Base-by-base conservation (phyloP, 1,139 yeast genomes). In the Keqinozyma sinolaborantium region DNA sequence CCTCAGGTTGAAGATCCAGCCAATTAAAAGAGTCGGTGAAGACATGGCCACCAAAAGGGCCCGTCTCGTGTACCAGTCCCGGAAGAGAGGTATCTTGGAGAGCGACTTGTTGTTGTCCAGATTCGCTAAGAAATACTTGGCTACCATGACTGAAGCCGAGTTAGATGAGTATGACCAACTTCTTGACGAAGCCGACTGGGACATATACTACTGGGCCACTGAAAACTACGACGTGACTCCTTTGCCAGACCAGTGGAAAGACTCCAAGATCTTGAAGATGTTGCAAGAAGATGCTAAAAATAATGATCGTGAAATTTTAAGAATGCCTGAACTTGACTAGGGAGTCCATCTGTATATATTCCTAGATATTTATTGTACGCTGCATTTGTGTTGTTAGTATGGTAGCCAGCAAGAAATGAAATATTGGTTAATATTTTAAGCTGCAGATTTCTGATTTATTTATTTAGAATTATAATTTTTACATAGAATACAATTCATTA, bases 181-280 rank as follows among this genome's bases (percentile, higher is more conserved):
- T 37, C 70, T 92, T 53, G 95, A 94, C 56, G 95, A 90, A 59
- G 77, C 92, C 11, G 99, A 92, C 57, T 94, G 98, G 98, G 98
- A 92, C 55, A 90, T 92, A 41, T 94, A 87, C 59, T 92, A 92
- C 63, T 92, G 98, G 97, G 96, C 95, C 15, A 87, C 97, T 5
- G 74, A 76, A 47, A 86, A 86, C 59, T 84, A 69, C 49, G 79
- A 77, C 24, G 77, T 82, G 15, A 84, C 90, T 32, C 95, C 95
- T 11, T 68, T 90, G 43, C 97, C 97, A 5, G 90, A 84, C 29
- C 73, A 73, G 49, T 90, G 96, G 95, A 70, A 79, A 52, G 53
- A 80, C 37, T 77, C 86, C 12, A 62, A 72, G 48, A 64, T 92
- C 28, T 70, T 92, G 67, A 56, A 57, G 36, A 55, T 72, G 63